Evolutionary conservation across 441 rosid genomes (phyloP), one percentile per base, ranked within the genome.

Genomic region (Pelargonium myrrhifolium): DNA sequence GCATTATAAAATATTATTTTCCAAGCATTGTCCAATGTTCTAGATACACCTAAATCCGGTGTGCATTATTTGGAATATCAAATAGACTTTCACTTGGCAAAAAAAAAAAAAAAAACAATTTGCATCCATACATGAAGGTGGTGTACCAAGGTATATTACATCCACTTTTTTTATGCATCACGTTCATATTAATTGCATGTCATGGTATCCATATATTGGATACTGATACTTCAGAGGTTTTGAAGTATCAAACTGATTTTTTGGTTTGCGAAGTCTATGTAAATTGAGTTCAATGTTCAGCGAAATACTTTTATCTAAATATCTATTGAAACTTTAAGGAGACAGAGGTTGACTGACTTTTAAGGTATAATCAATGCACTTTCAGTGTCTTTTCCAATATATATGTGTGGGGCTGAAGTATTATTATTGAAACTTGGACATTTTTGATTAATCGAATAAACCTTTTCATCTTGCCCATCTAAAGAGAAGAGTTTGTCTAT

Each of bases 391-490:
- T 51, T n/a, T n/a, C 15, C 6, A 51, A 51, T n/a, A 7, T 17
- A 1, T 51, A 9, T 35, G 39, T 26, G n/a, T n/a, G 39, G 6
- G 39, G 6, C 8, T 51, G 58, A 51, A 51, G 58, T 51, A 15
- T 51, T 51, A 6, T 17, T 42, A 42, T 42, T 42, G 47, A 42
- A 42, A 42, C 47, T 42, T 42, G 11, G 14, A 42, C 39, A 35
- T 9, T 12, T 1, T 9, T 9, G 47, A 42, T 42, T 42, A 0
- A 42, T 42, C 9, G 8, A 8, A 26, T 61, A 15, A 43, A 65
- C 58, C 55, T 6, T n/a, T 43, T 39, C 15, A 6, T 66, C 39
- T 42, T 39, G 39, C 64, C 15, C 64, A 26, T 75, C 65, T 28
- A 51, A 21, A 9, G 9, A 31, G 9, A 67, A 73, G 39, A 8